Evolutionary conservation across 2,329 filamentous ascomycete genomes (phyloP), one percentile per base, ranked within the genome.

Genomic region (Cryphonectria parasitica): DNA sequence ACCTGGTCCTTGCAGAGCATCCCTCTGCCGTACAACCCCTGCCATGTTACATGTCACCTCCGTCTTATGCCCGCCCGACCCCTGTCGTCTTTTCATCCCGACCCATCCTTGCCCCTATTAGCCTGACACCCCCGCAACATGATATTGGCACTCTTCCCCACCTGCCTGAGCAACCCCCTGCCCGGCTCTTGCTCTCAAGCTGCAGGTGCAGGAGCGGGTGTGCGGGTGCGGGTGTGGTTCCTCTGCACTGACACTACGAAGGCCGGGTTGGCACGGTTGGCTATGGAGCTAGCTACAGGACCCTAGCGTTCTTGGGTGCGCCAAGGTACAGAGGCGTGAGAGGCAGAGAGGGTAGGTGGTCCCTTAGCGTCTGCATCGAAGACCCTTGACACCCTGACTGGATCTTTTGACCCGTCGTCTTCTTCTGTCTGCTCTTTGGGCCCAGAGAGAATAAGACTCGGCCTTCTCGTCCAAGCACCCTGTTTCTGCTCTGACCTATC

Each of bases 321-420:
- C 74, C 70, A 74, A 73, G 74, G 74, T 74, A 73, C 75, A 75
- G 45, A 49, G 45, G 45, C 45, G n/a, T 19, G n/a, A 75, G 45
- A 49, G 45, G 45, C 45, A 49, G 45, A 49, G 43, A 49, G 77
- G 77, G 76, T 73, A 74, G 65, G 76, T 73, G 25, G 25, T 58
- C 54, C 54, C 54, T 58, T 58, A 58, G 54, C 28, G 54, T 58
- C 25, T 58, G 54, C 28, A 31, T 58, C 54, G 22, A 58, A 58
- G 54, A 58, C 54, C 54, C 54, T 56, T 58, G 54, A 58, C 54
- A 56, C 52, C 52, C 17, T 58, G 54, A 58, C 54, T 58, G 54
- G 54, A 58, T 58, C 54, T 39, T 39, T 58, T 58, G 25, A 34
- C 54, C 54, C 54, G 25, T 17, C 54, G 36, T 31, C n/a, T 28